Conservation (phyloP, 2,329 filamentous ascomycete genomes). For the Colletotrichum lupini region DNA sequence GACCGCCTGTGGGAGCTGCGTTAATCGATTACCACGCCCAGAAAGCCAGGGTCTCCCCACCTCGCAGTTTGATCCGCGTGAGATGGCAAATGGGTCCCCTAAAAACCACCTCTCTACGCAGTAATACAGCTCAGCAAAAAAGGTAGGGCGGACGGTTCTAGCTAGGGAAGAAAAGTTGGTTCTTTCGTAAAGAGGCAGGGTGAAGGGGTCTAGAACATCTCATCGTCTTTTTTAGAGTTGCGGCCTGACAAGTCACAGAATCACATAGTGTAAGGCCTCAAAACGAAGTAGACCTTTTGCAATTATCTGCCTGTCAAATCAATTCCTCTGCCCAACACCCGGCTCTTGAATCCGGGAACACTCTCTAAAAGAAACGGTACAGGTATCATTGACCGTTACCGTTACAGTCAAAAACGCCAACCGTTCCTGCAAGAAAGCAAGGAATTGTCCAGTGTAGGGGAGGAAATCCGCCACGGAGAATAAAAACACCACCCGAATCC, state of each 20-base stretch:
- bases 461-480: background rate
- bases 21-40: background rate
- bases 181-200: background rate
- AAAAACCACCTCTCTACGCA: background rate
- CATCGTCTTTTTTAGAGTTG: background rate
- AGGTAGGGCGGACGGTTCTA: background rate
- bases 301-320: background rate
- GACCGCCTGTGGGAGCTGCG: conserved; percentile 16
- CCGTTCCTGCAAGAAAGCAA: conserved; percentile 4
- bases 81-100: background rate
- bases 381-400: background rate
- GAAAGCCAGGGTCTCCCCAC: conserved; percentile 20
- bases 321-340: background rate
- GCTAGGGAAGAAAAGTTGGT: background rate
- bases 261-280: background rate
- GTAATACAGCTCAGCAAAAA: no score
- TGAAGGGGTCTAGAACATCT: background rate
- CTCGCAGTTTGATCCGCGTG: conserved; percentile 19
- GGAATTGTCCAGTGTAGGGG: background rate
- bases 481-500: background rate
- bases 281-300: background rate
- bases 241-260: background rate
- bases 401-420: conserved; percentile 8
- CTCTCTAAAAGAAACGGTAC: background rate
- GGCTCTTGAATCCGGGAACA: background rate